Evolutionary conservation across 805 yeast species (phyloP).

Genomic region (Saturnispora saitoi): DNA sequence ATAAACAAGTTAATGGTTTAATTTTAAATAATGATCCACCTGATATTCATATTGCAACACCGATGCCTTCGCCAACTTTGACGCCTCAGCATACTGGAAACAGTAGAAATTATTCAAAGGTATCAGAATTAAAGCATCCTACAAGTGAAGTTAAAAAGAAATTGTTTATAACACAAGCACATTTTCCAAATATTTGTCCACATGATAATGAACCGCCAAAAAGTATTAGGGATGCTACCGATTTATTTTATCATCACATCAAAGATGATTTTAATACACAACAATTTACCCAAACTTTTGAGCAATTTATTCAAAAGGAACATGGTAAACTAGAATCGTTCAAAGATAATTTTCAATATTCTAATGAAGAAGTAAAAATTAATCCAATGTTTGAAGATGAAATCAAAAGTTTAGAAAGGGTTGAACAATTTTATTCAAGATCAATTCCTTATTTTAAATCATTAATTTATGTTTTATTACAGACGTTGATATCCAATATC

Average conservation of each 20-base stretch:
- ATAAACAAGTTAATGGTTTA: conserved; percentile 5
- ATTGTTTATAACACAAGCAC: conserved; percentile 27
- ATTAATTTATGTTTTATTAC: conserved; percentile 53
- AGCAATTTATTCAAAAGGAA: conserved; percentile 63
- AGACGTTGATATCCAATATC: conserved; percentile 49
- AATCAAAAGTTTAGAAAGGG: conserved; percentile 39
- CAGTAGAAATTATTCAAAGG: conserved; percentile 20
- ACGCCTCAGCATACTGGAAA: conserved; percentile 37
- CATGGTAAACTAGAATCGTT: conserved; percentile 25
- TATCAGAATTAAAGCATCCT: conserved; percentile 24
- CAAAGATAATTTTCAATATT: conserved; percentile 15
- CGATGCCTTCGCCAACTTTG: conserved; percentile 75
- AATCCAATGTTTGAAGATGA: conserved; percentile 32
- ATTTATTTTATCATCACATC: conserved; percentile 52
- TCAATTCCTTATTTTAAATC: conserved; percentile 53
- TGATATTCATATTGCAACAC: conserved; percentile 69
- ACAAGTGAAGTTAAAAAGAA: conserved; percentile 28
- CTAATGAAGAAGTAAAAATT: conserved; percentile 23
- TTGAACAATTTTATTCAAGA: conserved; percentile 50
- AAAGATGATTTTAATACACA: conserved; percentile 58
- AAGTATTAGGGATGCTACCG: conserved; percentile 74
- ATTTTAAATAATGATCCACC: conserved; percentile 20
- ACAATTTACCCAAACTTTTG: conserved; percentile 67
- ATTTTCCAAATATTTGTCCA: conserved; percentile 28
- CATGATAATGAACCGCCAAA: conserved; percentile 42